Conservation (phyloP, 768 basidiomycete species). For the Paxillus rubicundulus region DNA sequence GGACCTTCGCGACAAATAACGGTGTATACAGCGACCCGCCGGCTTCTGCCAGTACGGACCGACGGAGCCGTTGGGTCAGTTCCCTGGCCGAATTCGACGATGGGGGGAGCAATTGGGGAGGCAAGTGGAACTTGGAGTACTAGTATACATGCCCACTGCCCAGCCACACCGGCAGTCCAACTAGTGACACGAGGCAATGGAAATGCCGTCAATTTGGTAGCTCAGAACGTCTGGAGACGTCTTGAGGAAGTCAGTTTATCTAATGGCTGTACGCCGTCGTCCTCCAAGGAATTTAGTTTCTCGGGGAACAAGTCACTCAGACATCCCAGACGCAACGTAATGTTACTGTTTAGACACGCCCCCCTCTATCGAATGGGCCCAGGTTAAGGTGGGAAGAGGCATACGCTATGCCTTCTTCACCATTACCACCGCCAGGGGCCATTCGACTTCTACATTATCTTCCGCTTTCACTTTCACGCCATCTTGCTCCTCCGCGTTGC, state of each 20-base stretch:
- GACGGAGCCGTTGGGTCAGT: constrained; percentile 47
- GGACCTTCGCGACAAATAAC: no score
- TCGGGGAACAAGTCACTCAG: constrained; percentile 48
- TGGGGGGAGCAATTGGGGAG: constrained; percentile 50
- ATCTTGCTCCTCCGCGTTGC: constrained; percentile 32
- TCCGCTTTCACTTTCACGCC: constrained; percentile 11
- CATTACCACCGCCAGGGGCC: constrained; percentile 39
- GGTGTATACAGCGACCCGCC: no score
- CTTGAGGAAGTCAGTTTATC: no score
- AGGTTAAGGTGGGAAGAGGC: not conserved
- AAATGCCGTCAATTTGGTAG: no score
- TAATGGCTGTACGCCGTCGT: constrained; percentile 61
- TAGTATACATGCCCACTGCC: constrained; percentile 47
- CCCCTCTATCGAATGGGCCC: not conserved
- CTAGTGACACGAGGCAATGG: no score
- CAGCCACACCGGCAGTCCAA: constrained; percentile 80
- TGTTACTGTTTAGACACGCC: no score
- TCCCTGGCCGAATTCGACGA: constrained; percentile 61
- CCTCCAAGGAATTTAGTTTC: constrained; percentile 46
- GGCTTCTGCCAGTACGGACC: constrained; percentile 79
- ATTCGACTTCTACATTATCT: constrained; percentile 39
- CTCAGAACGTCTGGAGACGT: no score
- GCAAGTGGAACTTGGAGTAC: constrained; percentile 68
- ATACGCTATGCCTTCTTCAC: constrained; percentile 8
- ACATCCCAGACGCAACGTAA: no score